Conservation (phyloP, 768 basidiomycete genomes). For the Pleurotus citrinopileatus region DNA sequence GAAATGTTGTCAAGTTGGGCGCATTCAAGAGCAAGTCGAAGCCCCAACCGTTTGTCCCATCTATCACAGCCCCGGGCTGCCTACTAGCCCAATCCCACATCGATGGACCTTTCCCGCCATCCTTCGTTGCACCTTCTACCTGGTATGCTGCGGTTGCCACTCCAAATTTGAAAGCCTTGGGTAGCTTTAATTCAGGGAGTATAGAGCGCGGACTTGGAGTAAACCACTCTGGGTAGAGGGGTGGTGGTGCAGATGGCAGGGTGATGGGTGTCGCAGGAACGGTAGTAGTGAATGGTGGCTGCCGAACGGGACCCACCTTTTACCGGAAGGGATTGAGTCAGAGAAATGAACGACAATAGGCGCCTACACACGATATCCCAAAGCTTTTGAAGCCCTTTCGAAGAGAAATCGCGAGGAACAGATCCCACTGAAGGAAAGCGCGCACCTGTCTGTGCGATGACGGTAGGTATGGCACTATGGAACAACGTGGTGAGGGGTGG, state of each 20-base stretch:
- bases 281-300: constrained; percentile 46
- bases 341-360: no score
- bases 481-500: neutral
- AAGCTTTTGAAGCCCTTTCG: constrained; percentile 32
- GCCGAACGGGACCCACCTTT: constrained; percentile 40
- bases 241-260: constrained; percentile 40
- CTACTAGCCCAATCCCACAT: constrained; percentile 51
- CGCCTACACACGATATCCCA: constrained; percentile 43
- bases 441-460: constrained; percentile 11
- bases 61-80: constrained; percentile 37
- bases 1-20: neutral
- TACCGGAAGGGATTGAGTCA: no score
- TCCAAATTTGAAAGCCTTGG: constrained; percentile 47
- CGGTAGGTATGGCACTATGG: constrained; percentile 6
- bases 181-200: constrained; percentile 41
- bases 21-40: neutral
- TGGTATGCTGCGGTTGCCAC: constrained; percentile 53
- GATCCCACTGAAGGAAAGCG: constrained; percentile 39
- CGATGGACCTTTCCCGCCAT: constrained; percentile 45
- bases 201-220: constrained; percentile 40
- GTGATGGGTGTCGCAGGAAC: constrained; percentile 29
- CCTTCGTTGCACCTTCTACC: constrained; percentile 50
- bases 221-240: constrained; percentile 45
- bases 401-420: constrained; percentile 36
- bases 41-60: constrained; percentile 40